Evolutionary conservation across 192 early-diverging fungal genomes (phyloP).

Genomic region (Paraglomus brasilianum): DNA sequence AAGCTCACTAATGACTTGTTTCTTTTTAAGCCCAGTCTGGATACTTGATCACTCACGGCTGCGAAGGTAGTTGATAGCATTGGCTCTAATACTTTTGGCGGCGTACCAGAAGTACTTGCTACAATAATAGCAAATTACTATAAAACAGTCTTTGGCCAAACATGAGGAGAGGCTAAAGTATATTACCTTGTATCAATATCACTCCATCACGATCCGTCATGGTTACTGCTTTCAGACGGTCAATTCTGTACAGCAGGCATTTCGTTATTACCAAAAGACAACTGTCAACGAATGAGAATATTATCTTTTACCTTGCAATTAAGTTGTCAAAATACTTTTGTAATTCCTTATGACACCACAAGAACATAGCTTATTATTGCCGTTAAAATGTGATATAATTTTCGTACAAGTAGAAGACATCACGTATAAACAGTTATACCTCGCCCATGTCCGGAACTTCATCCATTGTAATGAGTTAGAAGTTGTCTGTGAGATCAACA

Average conservation of each 20-base stretch:
- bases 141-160: background rate
- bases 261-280: slow-evolving; percentile 31
- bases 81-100: slow-evolving; percentile 48
- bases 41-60: slow-evolving; percentile 62
- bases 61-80: slow-evolving; percentile 59
- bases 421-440: no score
- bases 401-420: no score
- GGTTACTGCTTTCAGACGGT: slow-evolving; percentile 34
- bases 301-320: slow-evolving; percentile 41
- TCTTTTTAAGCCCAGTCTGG: slow-evolving; percentile 59
- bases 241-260: background rate
- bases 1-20: slow-evolving; percentile 61
- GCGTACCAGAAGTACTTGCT: slow-evolving; percentile 44
- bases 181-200: slow-evolving; percentile 53
- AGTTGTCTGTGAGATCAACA: no score
- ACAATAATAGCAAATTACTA: background rate
- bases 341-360: no score
- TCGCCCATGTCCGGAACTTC: no score
- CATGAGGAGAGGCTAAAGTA: background rate
- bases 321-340: slow-evolving; percentile 28
- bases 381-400: no score
- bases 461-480: no score
- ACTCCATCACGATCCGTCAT: slow-evolving; percentile 65
- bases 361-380: no score
- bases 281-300: slow-evolving; percentile 29